These are phyloP conservation scores for Kokia cookei DNA, from an alignment of 441 rosid species.

Conservation along the genomic window DNA sequence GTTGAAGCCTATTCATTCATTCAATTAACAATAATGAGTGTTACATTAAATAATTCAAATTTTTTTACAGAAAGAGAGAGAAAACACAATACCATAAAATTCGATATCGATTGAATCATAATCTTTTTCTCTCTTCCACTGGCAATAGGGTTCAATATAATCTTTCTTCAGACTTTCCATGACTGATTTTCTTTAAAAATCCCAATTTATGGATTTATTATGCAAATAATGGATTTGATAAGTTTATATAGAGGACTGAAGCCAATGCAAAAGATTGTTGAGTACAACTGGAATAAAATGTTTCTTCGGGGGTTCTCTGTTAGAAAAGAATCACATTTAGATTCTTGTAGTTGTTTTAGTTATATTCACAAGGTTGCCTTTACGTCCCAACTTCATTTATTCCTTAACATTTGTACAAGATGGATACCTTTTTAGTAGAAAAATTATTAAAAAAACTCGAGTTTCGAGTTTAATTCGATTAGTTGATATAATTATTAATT, in stretches of 20 bases:
- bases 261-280: neutral
- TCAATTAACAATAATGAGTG: too few species aligned
- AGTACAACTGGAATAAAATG: neutral
- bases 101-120: neutral
- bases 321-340: neutral
- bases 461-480: too few species aligned
- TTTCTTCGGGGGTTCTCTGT: neutral
- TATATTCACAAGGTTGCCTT: neutral
- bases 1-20: neutral
- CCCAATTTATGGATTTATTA: neutral
- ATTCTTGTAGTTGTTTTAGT: neutral
- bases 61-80: neutral
- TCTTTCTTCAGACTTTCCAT: neutral
- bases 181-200: neutral
- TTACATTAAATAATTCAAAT: neutral
- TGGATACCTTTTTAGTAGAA: too few species aligned
- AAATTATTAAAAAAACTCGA: neutral
- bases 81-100: neutral
- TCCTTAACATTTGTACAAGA: neutral
- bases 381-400: neutral
- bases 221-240: neutral
- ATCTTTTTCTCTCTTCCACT: neutral
- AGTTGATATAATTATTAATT: too few species aligned
- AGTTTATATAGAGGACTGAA: neutral
- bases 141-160: neutral